Conservation (phyloP, 2,329 filamentous ascomycete species). For the Echinosphaeria canescens region DNA sequence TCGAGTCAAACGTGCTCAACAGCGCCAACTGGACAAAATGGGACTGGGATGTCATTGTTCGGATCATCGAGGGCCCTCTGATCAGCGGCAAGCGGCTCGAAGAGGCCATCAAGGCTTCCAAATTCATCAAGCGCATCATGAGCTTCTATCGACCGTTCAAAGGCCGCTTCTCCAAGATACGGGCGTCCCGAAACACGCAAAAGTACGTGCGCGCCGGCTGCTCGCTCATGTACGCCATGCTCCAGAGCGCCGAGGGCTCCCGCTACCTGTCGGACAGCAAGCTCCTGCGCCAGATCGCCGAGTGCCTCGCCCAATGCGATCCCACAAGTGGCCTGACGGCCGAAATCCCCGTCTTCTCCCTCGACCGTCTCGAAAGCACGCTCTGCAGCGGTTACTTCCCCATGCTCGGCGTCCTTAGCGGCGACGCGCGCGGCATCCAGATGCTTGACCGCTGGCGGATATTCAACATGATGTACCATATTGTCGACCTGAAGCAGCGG, state of each 20-base stretch:
- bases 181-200: slow-evolving; percentile 81
- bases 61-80: slow-evolving; percentile 80
- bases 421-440: slow-evolving; percentile 59
- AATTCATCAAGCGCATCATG: slow-evolving; percentile 86
- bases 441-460: slow-evolving; percentile 95
- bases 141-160: slow-evolving; percentile 97
- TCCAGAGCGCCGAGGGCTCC: slow-evolving; percentile 69
- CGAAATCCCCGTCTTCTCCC: slow-evolving; percentile 73
- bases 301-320: slow-evolving; percentile 90
- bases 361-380: slow-evolving; percentile 64
- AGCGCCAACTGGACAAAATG: slow-evolving; percentile 87
- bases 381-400: slow-evolving; percentile 87
- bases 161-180: slow-evolving; percentile 76
- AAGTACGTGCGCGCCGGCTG: slow-evolving; percentile 86
- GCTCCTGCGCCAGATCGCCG: slow-evolving; percentile 76
- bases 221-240: slow-evolving; percentile 63
- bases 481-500: slow-evolving; percentile 75
- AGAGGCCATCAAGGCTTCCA: slow-evolving; percentile 83
- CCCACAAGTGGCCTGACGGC: slow-evolving; percentile 62
- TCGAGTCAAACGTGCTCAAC: slow-evolving; percentile 70
- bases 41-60: slow-evolving; percentile 90
- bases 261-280: slow-evolving; percentile 84
- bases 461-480: slow-evolving; percentile 99
- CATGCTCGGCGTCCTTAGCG: slow-evolving; percentile 72
- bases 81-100: slow-evolving; percentile 81